Evolutionary conservation across 2,329 filamentous ascomycete genomes (phyloP).

Genomic region (Hypoxylon sp.): DNA sequence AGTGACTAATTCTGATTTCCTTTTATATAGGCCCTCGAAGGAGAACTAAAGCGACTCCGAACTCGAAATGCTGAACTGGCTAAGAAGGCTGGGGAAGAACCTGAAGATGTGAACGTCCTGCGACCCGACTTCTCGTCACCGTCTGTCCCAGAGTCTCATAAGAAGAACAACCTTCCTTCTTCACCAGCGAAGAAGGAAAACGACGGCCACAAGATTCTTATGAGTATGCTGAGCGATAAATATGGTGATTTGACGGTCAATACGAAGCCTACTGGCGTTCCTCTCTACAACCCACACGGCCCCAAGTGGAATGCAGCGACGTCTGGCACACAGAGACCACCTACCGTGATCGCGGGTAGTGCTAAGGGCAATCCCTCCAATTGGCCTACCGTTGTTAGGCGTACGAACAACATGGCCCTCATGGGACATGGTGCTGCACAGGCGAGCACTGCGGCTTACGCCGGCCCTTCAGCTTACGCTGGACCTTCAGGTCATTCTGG

Average conservation of each 20-base stretch:
- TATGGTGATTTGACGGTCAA: background rate
- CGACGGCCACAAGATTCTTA: background rate
- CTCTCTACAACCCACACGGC: background rate
- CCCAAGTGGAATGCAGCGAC: constrained; percentile 19
- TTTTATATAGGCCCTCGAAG: constrained; percentile 44
- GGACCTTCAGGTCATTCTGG: background rate
- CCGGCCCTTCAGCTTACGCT: background rate
- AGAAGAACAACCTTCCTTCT: background rate
- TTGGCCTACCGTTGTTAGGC: constrained; percentile 19
- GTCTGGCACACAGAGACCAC: background rate
- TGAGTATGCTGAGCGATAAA: background rate
- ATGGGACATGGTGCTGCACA: background rate
- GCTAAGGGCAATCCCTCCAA: constrained; percentile 29
- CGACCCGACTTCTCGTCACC: constrained; percentile 2
- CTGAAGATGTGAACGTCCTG: background rate
- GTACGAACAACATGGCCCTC: background rate
- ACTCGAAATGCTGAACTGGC: constrained; percentile 32
- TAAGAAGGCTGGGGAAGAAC: constrained; percentile 20
- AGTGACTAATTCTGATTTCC: constrained; percentile 19
- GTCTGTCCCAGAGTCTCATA: constrained; percentile 1
- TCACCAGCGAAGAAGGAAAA: constrained; percentile 8
- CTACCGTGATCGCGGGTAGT: background rate
- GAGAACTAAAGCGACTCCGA: constrained; percentile 42
- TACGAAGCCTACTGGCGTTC: background rate
- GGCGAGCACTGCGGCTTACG: background rate